Conservation (phyloP, 106 monocot genomes). For the Acorus calamus region DNA sequence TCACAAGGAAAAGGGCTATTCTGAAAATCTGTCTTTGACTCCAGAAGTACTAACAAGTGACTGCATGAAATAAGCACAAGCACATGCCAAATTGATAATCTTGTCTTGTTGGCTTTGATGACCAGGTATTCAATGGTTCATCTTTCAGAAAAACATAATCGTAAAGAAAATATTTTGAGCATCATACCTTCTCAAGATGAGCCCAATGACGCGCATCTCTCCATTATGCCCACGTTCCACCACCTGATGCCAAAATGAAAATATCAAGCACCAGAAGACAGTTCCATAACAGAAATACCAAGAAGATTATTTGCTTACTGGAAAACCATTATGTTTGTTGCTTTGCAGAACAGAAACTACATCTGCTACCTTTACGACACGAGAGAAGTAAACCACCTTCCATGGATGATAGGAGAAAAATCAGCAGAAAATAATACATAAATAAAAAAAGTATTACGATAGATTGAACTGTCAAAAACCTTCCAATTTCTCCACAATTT, state of each 20-base stretch:
- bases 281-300: background rate
- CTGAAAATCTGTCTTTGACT: slow-evolving; percentile 93
- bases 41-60: slow-evolving; percentile 82
- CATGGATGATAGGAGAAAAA: slow-evolving; percentile 9
- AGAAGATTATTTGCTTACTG: slow-evolving; percentile 40
- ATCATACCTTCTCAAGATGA: slow-evolving; percentile 79
- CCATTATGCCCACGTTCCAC: slow-evolving; percentile 63
- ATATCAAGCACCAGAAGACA: background rate
- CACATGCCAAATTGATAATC: no score
- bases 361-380: slow-evolving; percentile 75
- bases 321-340: slow-evolving; percentile 94
- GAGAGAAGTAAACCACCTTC: slow-evolving; percentile 69
- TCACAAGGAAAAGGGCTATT: slow-evolving; percentile 75
- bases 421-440: background rate
- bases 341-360: slow-evolving; percentile 59
- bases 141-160: no score
- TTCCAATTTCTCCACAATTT: no score
- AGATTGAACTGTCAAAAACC: no score
- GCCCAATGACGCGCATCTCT: slow-evolving; percentile 69
- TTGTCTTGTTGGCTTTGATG: no score
- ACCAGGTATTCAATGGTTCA: no score
- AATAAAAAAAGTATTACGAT: no score
- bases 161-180: no score
- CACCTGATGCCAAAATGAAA: slow-evolving; percentile 38
- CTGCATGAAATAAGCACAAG: slow-evolving; percentile 23